These are phyloP conservation scores for Raphanus raphanistrum DNA, from an alignment of 345 rosid genomes.

Conservation along the genomic window DNA sequence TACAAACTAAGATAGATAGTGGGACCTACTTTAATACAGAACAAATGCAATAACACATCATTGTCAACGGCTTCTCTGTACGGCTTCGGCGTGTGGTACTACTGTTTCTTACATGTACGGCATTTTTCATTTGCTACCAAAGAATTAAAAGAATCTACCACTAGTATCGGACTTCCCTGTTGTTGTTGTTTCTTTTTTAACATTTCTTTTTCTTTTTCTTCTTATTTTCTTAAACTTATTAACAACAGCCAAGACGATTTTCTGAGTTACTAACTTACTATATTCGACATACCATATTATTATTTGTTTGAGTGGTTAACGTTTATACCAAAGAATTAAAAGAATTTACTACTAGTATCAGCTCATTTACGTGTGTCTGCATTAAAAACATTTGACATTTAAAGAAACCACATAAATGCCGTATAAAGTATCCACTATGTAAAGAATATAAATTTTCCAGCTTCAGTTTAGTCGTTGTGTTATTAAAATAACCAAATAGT, in stretches of 20 bases:
- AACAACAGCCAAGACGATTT: not conserved
- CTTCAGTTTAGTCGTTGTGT: constrained; percentile 6
- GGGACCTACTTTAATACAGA: not conserved
- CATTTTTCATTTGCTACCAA: not conserved
- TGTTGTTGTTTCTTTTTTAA: not conserved
- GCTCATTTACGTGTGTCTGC: not conserved
- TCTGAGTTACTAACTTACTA: not conserved
- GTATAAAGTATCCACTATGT: not conserved
- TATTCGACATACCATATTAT: not conserved
- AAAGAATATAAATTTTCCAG: not conserved
- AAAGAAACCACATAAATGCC: not conserved
- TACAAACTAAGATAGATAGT: not conserved
- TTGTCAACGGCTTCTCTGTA: constrained; percentile 40
- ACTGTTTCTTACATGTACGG: constrained; percentile 36
- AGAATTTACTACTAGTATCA: no score
- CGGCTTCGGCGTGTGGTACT: constrained; percentile 32
- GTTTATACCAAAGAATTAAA: no score
- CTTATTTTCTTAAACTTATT: not conserved
- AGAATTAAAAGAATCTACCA: not conserved
- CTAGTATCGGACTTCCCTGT: not conserved
- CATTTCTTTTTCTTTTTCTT: constrained; percentile 1
- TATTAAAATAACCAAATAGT: constrained; percentile 1
- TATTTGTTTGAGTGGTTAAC: not conserved
- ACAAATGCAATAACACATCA: constrained; percentile 4
- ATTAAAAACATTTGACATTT: not conserved